Evolutionary conservation across 2,329 filamentous ascomycete species (phyloP).

Genomic region (Ceratocystis huliohia): DNA sequence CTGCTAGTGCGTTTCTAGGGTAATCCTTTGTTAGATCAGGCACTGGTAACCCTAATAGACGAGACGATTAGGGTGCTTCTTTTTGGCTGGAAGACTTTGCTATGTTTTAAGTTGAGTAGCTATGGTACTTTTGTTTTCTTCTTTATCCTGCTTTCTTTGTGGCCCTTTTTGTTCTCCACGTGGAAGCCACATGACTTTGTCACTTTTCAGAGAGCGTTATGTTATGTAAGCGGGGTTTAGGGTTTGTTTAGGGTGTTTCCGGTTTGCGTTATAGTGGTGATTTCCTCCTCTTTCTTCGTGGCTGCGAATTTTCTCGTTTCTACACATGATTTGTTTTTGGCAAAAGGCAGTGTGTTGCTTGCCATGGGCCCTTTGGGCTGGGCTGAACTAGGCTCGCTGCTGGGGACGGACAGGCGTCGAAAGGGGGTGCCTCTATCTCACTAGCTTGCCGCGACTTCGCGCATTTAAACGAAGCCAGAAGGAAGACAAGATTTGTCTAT

Average conservation of each 20-base stretch:
- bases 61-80: neutral
- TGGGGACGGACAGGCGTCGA: neutral
- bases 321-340: neutral
- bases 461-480: neutral
- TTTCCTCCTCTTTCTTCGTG: neutral
- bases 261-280: neutral
- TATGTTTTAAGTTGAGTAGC: neutral
- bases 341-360: neutral
- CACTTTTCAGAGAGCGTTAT: neutral
- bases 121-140: neutral
- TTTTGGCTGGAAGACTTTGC: neutral
- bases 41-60: neutral
- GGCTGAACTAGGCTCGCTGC: neutral
- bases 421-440: neutral
- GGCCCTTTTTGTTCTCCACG: neutral
- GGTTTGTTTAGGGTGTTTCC: neutral
- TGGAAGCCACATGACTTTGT: conserved; percentile 2
- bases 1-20: neutral
- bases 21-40: neutral
- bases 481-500: too few species aligned
- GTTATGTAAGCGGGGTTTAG: neutral
- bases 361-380: conserved; percentile 5
- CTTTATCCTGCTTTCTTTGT: neutral
- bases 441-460: neutral
- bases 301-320: neutral